Percentiles rank a stretch among this genome's conserved stretches.
phyloP scores from a whole-genome alignment of 2,329 filamentous ascomycete genomes.

The Endothia cerciana region DNA sequence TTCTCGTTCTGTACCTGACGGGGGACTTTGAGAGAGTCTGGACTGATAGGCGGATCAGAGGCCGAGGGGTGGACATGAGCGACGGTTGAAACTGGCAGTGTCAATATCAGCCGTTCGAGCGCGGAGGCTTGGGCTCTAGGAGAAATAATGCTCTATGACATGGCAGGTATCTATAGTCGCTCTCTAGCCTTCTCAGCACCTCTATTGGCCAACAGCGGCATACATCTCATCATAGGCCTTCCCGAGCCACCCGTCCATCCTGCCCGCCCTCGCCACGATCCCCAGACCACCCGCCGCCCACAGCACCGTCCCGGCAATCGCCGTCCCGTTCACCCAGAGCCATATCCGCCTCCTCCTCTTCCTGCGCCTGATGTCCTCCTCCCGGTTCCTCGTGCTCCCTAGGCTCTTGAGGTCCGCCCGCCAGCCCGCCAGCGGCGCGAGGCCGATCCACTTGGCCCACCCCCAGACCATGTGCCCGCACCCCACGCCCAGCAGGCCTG shows the following conservation, averaged over 20 bases:
- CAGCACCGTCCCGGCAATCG: conserved; percentile 60
- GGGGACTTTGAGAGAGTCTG: too few species aligned
- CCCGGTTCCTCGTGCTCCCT: conserved; percentile 41
- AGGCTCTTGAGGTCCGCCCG: conserved; percentile 39
- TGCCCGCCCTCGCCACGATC: conserved; percentile 73
- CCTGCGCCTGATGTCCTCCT: conserved; percentile 54
- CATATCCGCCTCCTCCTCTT: conserved; percentile 66
- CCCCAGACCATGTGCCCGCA: conserved; percentile 85
- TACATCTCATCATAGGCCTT: conserved; percentile 78
- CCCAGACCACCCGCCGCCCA: conserved; percentile 85
- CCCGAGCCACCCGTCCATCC: conserved; percentile 76
- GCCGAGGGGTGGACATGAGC: too few species aligned
- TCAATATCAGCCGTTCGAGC: too few species aligned
- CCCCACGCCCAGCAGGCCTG: conserved; percentile 66
- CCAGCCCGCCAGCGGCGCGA: conserved; percentile 61
- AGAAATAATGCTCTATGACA: neutral
- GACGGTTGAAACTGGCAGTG: too few species aligned
- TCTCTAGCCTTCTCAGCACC: neutral
- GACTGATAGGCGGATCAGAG: too few species aligned
- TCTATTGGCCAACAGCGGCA: conserved; percentile 24
- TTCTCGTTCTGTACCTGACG: too few species aligned
- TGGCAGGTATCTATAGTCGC: neutral
- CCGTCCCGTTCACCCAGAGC: conserved; percentile 71
- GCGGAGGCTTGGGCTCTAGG: too few species aligned
- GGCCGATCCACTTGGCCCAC: conserved; percentile 77